Evolutionary conservation across 805 yeast species (phyloP), one percentile per base, ranked within the genome.

Genomic region (Candida coquimbonensis): DNA sequence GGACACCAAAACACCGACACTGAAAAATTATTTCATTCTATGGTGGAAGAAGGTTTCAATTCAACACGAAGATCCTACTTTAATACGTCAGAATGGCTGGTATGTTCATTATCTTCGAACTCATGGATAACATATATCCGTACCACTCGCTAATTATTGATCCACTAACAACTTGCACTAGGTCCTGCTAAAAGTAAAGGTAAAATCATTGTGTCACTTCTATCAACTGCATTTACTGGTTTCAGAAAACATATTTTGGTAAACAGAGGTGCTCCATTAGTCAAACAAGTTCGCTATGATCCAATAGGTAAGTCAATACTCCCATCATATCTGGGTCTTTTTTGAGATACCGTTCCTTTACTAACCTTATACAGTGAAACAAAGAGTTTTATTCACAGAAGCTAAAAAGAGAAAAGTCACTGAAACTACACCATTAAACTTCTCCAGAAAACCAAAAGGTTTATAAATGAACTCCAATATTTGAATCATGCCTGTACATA

Each of bases 181-280:
- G 53, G 49, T 62, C 76, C 84, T 64, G 80, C 83, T 39, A 87
- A 87, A 67, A 74, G 86, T 25, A 81, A 89, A 59, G 61, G 61
- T 38, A 81, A 81, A 54, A 84, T 95, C 5, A 81, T 90, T 60
- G 83, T 91, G 47, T 87, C 88, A 65, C 75, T 91, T 51, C 71
- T 90, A 3, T 91, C 98, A 2, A 75, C 93, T 2, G 98, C 97
- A 16, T 78, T 83, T 55, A 90, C 98, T 1, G 98, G 98, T 1
- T 87, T 74, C 65, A 80, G 80, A 62, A 80, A 95, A 61, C 83
- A 89, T 62, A 78, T 89, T 53, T 72, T 80, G 43, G 78, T 90
- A 40, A 93, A 89, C 42, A 82, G 96, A 70, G 80, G 86, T 44
- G 80, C 95, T 4, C 86, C 87, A 41, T 72, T 78, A 47, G 81